Evolutionary conservation across 2,329 filamentous ascomycete species (phyloP).

Genomic region (Rhinocladiella similis): DNA sequence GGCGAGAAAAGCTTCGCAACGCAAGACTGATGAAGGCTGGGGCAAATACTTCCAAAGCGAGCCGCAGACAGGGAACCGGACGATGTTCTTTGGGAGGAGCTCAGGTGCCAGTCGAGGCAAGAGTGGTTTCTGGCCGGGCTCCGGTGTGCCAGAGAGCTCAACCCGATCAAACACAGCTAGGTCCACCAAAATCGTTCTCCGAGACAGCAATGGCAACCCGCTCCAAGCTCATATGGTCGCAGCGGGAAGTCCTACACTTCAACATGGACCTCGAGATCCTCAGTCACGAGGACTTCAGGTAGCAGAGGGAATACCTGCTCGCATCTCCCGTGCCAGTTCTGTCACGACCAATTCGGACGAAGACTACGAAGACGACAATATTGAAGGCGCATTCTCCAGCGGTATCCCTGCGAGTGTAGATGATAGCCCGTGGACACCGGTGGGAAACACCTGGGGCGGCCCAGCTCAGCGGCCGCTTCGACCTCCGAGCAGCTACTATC

Average conservation of each 20-base stretch:
- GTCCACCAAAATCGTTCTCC: conserved; percentile 33
- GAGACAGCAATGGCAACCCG: conserved; percentile 32
- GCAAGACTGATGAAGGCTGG: conserved; percentile 50
- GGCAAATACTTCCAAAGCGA: conserved; percentile 49
- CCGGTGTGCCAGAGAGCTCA: conserved; percentile 34
- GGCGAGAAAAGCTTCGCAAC: conserved; percentile 32
- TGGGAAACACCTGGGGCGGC: conserved; percentile 29
- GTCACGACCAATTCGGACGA: conserved; percentile 41
- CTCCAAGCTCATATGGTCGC: conserved; percentile 42
- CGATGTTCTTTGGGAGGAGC: conserved; percentile 15
- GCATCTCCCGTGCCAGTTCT: conserved; percentile 46
- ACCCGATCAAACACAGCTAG: conserved; percentile 32
- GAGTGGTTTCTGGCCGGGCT: conserved; percentile 42
- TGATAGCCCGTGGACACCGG: conserved; percentile 31
- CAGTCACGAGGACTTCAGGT: conserved; percentile 36
- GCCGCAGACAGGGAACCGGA: conserved; percentile 20
- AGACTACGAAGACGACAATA: conserved; percentile 31
- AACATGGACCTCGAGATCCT: conserved; percentile 33
- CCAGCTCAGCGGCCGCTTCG: conserved; percentile 33
- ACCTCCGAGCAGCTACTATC: conserved; percentile 44
- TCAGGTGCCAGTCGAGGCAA: conserved; percentile 24
- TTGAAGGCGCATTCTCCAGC: conserved; percentile 32
- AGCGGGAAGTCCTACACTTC: conserved; percentile 46
- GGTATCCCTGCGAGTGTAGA: conserved; percentile 32
- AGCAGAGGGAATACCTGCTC: conserved; percentile 42